These are phyloP conservation scores for Tephrocybe sp. DNA, from an alignment of 768 basidiomycete genomes.

Conservation along the genomic window DNA sequence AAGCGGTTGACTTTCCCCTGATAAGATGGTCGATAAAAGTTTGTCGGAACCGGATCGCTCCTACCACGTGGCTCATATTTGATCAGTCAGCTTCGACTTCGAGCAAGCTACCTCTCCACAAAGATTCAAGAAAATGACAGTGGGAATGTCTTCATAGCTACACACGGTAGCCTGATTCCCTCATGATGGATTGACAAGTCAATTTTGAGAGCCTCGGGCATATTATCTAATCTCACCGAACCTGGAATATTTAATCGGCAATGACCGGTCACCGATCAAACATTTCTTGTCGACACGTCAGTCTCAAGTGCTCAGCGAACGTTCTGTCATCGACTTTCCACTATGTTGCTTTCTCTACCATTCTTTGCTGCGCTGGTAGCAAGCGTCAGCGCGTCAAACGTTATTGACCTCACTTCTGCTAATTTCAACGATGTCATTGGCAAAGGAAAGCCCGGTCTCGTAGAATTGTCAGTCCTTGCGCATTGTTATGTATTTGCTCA, in stretches of 20 bases:
- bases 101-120: too few species aligned
- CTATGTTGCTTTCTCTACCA: constrained; percentile 61
- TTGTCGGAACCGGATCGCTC: constrained; percentile 15
- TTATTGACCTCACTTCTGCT: constrained; percentile 71
- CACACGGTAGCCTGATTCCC: too few species aligned
- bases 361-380: constrained; percentile 57
- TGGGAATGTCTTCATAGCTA: too few species aligned
- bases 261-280: constrained; percentile 40
- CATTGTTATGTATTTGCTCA: background rate
- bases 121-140: too few species aligned
- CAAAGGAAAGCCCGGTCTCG: constrained; percentile 77
- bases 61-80: constrained; percentile 2
- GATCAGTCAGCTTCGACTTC: background rate
- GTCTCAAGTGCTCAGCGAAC: constrained; percentile 13
- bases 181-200: too few species aligned
- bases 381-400: constrained; percentile 72
- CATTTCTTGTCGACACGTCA: constrained; percentile 18
- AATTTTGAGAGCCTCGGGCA: constrained; percentile 2
- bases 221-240: background rate
- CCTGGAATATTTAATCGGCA: constrained; percentile 5
- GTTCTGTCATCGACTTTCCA: constrained; percentile 20
- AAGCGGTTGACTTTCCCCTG: constrained; percentile 1
- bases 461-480: constrained; percentile 77
- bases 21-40: constrained; percentile 20
- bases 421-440: constrained; percentile 81